Base-by-base conservation (phyloP, 352 stramenopile species). In the Pythium phragmitis region DNA sequence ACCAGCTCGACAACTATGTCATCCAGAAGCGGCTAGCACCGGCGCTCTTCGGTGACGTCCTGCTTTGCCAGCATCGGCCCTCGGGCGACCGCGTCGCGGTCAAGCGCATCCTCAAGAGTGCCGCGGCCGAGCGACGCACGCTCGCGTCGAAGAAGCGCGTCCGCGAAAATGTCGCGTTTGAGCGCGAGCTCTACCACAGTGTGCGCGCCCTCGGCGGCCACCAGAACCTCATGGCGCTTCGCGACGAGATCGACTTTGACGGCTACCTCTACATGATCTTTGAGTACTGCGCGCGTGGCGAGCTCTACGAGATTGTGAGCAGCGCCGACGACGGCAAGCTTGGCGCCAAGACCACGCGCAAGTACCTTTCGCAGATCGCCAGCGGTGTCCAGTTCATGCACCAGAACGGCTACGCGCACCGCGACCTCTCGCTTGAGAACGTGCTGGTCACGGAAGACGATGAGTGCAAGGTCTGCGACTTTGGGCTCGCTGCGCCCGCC, bases 351-450 rank as follows among this genome's bases (percentile, higher is more conserved):
- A 74, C 65, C 8, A 75, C 78, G 41, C 64, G 68, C 53, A 76
- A 79, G 62, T 94, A 92, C 74, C 54, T 89, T 53, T 63, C 65
- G 0, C 82, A 94, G 69, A 91, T 94, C 63, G 78, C 82, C 1
- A 58, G 65, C 36, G 83, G 83, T 19, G 81, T 94, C 19, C 74
- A 87, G 50, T 94, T 91, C 61, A 66, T 94, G 60, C 86, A 94
- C 68, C 58, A 74, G 28, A 82, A 80, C 30, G 86, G 84, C 55
- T 90, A 88, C 73, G 83, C 83, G 30, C 86, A 94, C 61, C 83
- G 85, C 63, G 85, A 94, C 67, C 46, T 94, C 28, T 94, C 85
- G 58, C 80, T 92, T 57, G 86, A 94, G 69, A 94, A 94, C 67
- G 80, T 94, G 67, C 74, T 94, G 12, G 81, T 94, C 19, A 84